Conservation (phyloP, 2,329 filamentous ascomycete genomes). For the Fusarium secorum region DNA sequence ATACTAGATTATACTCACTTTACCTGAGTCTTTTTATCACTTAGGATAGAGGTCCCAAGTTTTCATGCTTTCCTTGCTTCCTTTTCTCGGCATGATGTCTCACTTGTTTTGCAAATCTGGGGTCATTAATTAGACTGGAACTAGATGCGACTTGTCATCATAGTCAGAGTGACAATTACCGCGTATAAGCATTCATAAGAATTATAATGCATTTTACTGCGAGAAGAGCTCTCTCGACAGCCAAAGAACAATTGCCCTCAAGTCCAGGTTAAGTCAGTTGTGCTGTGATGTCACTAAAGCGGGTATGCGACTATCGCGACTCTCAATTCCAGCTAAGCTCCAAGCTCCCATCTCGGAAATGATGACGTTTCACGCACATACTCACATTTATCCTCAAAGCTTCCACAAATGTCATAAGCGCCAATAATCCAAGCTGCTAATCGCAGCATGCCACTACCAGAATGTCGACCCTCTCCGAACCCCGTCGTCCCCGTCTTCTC, state of each 20-base stretch:
- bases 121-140: neutral
- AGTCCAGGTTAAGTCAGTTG: neutral
- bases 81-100: neutral
- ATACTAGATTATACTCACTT: fast-evolving
- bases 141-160: too few relatives aligned
- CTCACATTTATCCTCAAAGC: neutral
- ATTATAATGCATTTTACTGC: neutral
- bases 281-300: conserved; percentile 29
- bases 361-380: conserved; percentile 26
- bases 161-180: fast-evolving
- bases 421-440: conserved; percentile 17
- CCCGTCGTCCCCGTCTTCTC: conserved; percentile 60
- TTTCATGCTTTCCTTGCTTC: fast-evolving
- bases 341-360: conserved; percentile 25
- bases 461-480: conserved; percentile 51
- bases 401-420: conserved; percentile 32
- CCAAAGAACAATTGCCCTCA: neutral
- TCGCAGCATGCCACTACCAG: conserved; percentile 28
- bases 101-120: neutral
- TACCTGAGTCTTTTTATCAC: neutral
- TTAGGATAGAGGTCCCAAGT: fast-evolving
- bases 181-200: fast-evolving
- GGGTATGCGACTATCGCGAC: conserved; percentile 42
- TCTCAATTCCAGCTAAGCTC: conserved; percentile 30
- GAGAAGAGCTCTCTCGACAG: neutral